Evolutionary conservation across 768 basidiomycete genomes (phyloP).

Genomic region (Gelatoporia subvermispora): DNA sequence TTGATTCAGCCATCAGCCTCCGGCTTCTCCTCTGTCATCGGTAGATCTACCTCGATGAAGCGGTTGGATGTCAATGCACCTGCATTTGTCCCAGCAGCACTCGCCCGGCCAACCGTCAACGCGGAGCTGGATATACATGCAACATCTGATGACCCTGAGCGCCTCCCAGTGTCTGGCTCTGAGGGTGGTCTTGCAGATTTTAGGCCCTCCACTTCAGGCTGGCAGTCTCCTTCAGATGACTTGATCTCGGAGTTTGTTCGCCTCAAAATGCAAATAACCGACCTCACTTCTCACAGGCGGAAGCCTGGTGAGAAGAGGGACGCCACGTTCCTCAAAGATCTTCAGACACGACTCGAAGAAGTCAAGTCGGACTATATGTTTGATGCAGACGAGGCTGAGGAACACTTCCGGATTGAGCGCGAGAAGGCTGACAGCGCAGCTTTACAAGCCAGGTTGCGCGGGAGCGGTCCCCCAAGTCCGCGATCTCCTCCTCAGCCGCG

Average conservation of each 20-base stretch:
- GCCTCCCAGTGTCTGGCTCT: constrained; percentile 4
- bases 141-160: not conserved
- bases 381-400: constrained; percentile 60
- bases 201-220: not conserved
- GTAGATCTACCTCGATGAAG: not conserved
- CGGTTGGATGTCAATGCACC: constrained; percentile 38
- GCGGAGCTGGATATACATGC: no score
- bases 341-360: constrained; percentile 42
- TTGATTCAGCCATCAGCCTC: no score
- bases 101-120: not conserved
- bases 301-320: constrained; percentile 23
- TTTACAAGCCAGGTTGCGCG: constrained; percentile 42
- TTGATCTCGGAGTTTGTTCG: constrained; percentile 59
- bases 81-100: constrained; percentile 30
- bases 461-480: constrained; percentile 5
- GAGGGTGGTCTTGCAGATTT: not conserved
- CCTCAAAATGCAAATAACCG: constrained; percentile 52
- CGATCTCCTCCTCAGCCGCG: not conserved
- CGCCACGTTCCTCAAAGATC: constrained; percentile 27
- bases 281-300: constrained; percentile 34
- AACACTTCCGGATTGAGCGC: constrained; percentile 48
- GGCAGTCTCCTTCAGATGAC: constrained; percentile 29
- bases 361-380: constrained; percentile 66
- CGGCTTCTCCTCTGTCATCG: not conserved
- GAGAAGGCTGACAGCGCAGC: constrained; percentile 40